These are phyloP conservation scores for Solanum ahanhuiri DNA, from an alignment of 257 asterid genomes.

Conservation along the genomic window DNA sequence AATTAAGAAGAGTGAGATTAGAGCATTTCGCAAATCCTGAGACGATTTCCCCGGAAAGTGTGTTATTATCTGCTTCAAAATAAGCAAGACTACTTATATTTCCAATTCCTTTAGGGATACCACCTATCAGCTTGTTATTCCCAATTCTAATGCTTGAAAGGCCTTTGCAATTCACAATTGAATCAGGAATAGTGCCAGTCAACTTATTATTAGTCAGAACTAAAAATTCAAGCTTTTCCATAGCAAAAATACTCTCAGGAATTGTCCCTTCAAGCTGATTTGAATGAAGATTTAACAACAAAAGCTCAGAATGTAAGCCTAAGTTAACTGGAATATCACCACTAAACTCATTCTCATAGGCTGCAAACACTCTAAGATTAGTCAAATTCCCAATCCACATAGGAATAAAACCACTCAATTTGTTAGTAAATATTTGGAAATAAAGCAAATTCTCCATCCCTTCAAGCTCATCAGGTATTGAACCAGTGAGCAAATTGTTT, in stretches of 20 bases:
- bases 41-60: conserved; percentile 75
- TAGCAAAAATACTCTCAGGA: conserved; percentile 68
- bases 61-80: conserved; percentile 80
- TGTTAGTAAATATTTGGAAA: conserved; percentile 58
- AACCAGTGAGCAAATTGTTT: conserved; percentile 42
- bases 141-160: conserved; percentile 86
- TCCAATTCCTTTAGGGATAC: conserved; percentile 68
- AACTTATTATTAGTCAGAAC: conserved; percentile 71
- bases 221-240: conserved; percentile 57
- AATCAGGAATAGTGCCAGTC: conserved; percentile 49
- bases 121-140: conserved; percentile 61
- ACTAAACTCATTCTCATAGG: conserved; percentile 72
- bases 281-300: conserved; percentile 76
- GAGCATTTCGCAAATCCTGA: conserved; percentile 68
- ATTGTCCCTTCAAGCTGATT: conserved; percentile 69
- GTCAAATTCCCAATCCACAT: conserved; percentile 69
- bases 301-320: conserved; percentile 53
- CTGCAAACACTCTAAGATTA: conserved; percentile 53
- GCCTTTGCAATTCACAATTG: conserved; percentile 57
- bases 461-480: conserved; percentile 60
- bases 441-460: conserved; percentile 43
- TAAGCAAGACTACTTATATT: conserved; percentile 77
- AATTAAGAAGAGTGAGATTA: conserved; percentile 78
- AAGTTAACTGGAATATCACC: conserved; percentile 63
- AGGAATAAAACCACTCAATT: conserved; percentile 71